phyloP scores from a whole-genome alignment of 805 yeast species.

The Starmerella apis region DNA sequence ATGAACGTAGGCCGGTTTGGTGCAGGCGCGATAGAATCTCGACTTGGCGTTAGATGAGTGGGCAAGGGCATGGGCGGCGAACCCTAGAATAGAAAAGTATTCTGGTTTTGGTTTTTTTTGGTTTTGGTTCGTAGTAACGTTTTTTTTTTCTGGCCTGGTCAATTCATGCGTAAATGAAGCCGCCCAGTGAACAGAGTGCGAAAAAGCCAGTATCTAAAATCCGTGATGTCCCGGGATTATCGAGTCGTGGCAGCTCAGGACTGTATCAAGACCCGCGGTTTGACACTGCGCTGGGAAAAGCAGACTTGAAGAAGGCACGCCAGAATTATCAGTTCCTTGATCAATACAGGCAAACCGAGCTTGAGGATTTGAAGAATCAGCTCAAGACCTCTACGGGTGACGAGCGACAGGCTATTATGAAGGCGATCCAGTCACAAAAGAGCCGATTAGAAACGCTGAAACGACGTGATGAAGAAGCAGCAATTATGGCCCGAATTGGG shows the following conservation, averaged over 20 bases:
- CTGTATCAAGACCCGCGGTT: conserved; percentile 76
- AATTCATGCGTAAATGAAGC: conserved; percentile 47
- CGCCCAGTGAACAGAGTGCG: conserved; percentile 71
- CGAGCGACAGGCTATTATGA: conserved; percentile 31
- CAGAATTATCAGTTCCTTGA: conserved; percentile 76
- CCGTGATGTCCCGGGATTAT: conserved; percentile 50
- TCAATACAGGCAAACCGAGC: conserved; percentile 69
- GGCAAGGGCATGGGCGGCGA: not conserved
- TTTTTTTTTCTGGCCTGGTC: not conserved
- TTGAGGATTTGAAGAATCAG: conserved; percentile 46
- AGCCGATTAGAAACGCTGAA: conserved; percentile 50
- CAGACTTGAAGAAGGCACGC: conserved; percentile 56
- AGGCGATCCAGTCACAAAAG: conserved; percentile 31
- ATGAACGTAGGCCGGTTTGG: not conserved
- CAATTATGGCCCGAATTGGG: conserved; percentile 53
- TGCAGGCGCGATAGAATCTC: not conserved
- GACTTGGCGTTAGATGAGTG: too few relatives aligned
- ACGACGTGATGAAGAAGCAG: conserved; percentile 62
- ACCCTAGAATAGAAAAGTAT: not conserved
- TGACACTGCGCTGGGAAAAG: conserved; percentile 80
- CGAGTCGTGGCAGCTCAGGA: conserved; percentile 30
- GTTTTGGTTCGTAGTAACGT: not conserved
- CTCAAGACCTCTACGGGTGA: conserved; percentile 41
- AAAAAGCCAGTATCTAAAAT: conserved; percentile 59
- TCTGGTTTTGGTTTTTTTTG: not conserved